Evolutionary conservation across 768 basidiomycete species (phyloP).

Genomic region (Lentinula aciculospora): DNA sequence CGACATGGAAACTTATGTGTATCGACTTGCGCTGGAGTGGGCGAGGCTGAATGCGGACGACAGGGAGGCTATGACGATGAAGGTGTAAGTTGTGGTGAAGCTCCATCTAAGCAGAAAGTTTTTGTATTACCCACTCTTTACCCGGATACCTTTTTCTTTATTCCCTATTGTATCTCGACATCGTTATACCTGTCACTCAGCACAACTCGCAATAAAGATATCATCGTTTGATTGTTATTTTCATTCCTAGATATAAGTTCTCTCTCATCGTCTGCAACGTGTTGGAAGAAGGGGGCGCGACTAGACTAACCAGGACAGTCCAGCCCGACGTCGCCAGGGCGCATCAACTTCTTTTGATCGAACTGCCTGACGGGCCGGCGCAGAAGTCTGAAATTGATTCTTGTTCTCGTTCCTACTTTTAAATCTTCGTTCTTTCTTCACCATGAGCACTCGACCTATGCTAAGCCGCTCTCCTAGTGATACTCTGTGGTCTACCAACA

Average conservation of each 20-base stretch:
- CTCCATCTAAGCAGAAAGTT: too few relatives aligned
- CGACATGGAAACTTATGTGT: conserved; percentile 62
- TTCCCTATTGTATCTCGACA: not conserved
- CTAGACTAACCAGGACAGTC: too few relatives aligned
- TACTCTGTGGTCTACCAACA: not conserved
- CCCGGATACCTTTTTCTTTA: not conserved
- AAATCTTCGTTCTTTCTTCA: not conserved
- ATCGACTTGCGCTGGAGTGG: conserved; percentile 87
- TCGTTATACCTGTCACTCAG: too few relatives aligned
- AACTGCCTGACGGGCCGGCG: not conserved
- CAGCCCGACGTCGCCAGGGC: too few relatives aligned
- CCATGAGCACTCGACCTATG: not conserved
- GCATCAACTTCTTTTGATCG: not conserved
- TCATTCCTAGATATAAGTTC: not conserved
- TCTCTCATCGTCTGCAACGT: not conserved
- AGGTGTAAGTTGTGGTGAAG: not conserved
- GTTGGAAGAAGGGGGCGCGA: too few relatives aligned
- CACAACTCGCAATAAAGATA: too few relatives aligned
- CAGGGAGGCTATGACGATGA: conserved; percentile 55
- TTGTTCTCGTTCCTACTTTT: not conserved
- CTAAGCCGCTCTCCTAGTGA: not conserved
- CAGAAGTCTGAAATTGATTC: not conserved
- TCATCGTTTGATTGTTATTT: too few relatives aligned
- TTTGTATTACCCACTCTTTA: too few relatives aligned
- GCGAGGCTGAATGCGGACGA: conserved; percentile 82